These are phyloP conservation scores for Nemophila menziesii DNA, from an alignment of 257 asterid species.

Conservation along the genomic window DNA sequence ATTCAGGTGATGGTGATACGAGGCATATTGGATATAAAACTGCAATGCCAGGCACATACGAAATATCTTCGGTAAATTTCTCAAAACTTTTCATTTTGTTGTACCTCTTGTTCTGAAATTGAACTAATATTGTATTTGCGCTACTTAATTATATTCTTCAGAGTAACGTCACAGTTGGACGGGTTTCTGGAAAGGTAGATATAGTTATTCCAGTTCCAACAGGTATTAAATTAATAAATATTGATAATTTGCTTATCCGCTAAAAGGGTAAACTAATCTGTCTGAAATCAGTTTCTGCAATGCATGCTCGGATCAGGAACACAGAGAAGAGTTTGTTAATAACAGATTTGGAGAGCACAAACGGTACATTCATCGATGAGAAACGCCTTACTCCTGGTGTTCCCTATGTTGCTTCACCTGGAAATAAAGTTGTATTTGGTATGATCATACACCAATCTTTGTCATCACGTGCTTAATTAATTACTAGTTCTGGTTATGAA, in stretches of 20 bases:
- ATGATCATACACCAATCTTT: conserved; percentile 11
- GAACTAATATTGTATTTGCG: background rate
- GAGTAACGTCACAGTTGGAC: conserved; percentile 58
- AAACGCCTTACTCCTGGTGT: conserved; percentile 68
- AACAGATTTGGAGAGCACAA: conserved; percentile 87
- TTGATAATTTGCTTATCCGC: background rate
- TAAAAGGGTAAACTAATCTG: background rate
- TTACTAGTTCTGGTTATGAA: background rate
- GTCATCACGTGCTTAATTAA: background rate
- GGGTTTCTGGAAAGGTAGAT: conserved; percentile 59
- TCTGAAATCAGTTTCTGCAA: conserved; percentile 45
- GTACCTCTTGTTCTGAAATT: background rate
- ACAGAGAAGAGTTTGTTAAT: conserved; percentile 50
- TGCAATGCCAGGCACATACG: conserved; percentile 53
- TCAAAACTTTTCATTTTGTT: background rate
- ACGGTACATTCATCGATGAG: conserved; percentile 72
- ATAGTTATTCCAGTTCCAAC: conserved; percentile 77
- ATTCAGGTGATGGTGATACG: conserved; percentile 73
- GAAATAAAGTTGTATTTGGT: conserved; percentile 69
- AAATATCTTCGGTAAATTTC: conserved; percentile 57
- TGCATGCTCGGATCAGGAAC: conserved; percentile 72
- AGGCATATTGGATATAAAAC: conserved; percentile 68
- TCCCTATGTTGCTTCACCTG: conserved; percentile 51
- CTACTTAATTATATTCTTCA: conserved; percentile 12
- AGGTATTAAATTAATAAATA: conserved; percentile 23